Conservation (phyloP, 2,329 filamentous ascomycete species). For the Penicillium sp. region DNA sequence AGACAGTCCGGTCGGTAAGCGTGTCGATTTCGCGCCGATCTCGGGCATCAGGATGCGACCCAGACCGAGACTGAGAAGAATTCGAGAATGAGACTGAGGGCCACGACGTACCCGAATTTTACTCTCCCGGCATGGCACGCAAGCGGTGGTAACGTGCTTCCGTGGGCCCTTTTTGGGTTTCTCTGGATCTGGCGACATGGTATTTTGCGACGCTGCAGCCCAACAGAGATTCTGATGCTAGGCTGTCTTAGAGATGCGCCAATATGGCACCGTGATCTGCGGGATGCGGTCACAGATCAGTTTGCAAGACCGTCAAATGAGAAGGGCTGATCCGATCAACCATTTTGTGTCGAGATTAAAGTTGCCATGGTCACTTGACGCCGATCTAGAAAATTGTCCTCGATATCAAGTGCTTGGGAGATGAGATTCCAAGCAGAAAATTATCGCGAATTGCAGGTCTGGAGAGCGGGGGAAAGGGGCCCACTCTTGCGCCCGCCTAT, state of each 20-base stretch:
- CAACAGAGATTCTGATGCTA: too few species aligned
- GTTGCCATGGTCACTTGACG: conserved; percentile 5
- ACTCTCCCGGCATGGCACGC: conserved; percentile 42
- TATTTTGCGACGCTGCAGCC: neutral
- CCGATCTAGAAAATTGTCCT: neutral
- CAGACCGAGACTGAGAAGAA: too few species aligned
- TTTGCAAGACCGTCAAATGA: neutral
- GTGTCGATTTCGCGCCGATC: conserved; percentile 6
- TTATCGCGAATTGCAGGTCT: conserved; percentile 10
- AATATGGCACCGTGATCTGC: neutral
- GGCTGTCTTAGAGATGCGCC: neutral
- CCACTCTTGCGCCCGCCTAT: conserved; percentile 17
- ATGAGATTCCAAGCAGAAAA: conserved; percentile 1
- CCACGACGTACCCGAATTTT: conserved; percentile 37
- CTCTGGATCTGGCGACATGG: conserved; percentile 23
- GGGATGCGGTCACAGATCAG: neutral
- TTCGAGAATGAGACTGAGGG: neutral
- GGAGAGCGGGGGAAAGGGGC: conserved; percentile 12
- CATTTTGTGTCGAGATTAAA: neutral
- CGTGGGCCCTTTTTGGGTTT: conserved; percentile 30
- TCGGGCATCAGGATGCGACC: neutral
- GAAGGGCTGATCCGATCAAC: conserved; percentile 8
- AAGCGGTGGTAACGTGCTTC: conserved; percentile 43
- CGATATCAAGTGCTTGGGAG: neutral
- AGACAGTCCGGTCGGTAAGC: neutral